These are phyloP conservation scores for Capsicum pubescens DNA, from an alignment of 257 asterid species.

Conservation along the genomic window DNA sequence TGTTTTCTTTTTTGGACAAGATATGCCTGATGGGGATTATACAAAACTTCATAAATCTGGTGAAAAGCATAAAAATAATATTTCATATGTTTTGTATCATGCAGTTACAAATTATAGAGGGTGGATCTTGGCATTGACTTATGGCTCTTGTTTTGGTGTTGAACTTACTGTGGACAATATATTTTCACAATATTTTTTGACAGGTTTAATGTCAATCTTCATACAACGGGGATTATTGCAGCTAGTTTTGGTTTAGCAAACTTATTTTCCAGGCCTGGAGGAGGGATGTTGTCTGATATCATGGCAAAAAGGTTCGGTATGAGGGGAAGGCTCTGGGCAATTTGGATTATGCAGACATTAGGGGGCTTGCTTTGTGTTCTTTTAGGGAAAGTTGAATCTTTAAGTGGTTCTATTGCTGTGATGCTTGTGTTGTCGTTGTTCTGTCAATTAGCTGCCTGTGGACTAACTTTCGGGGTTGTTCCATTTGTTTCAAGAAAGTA, in stretches of 20 bases:
- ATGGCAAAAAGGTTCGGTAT: conserved; percentile 68
- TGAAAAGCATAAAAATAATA: conserved; percentile 64
- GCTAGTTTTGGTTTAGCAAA: conserved; percentile 59
- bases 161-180: no score
- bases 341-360: conserved; percentile 69
- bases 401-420: conserved; percentile 55
- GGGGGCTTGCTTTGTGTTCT: conserved; percentile 32
- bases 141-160: conserved; percentile 66
- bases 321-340: conserved; percentile 83
- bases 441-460: conserved; percentile 94
- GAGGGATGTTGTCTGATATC: conserved; percentile 74
- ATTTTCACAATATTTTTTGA: no score
- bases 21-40: conserved; percentile 83
- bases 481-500: conserved; percentile 88
- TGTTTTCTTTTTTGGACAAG: conserved; percentile 78
- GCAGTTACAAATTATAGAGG: conserved; percentile 71
- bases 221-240: no score
- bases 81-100: conserved; percentile 44
- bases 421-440: conserved; percentile 78
- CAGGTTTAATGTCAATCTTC: no score
- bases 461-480: conserved; percentile 85
- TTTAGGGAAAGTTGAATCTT: conserved; percentile 64
- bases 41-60: conserved; percentile 64
- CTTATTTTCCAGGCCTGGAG: conserved; percentile 77
- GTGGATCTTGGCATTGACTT: conserved; percentile 79